Percentiles rank a stretch among this genome's conserved stretches.
phyloP scores from a whole-genome alignment of 768 basidiomycete species.

The Sarcomyxa edulis region DNA sequence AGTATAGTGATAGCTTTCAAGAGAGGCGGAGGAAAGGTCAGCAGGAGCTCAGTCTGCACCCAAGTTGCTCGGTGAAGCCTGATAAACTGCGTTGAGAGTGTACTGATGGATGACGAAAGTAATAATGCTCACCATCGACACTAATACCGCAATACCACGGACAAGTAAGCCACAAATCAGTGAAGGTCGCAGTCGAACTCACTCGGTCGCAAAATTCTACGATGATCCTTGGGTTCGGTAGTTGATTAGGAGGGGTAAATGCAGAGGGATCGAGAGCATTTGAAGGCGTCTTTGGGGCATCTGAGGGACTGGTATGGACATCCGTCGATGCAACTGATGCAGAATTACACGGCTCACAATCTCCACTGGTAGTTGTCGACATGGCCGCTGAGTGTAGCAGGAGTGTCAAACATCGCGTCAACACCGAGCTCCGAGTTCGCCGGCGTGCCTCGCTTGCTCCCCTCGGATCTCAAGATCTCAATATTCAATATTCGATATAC shows the following conservation, averaged over 20 bases:
- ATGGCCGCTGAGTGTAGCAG: too few relatives aligned
- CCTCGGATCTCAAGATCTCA: too few relatives aligned
- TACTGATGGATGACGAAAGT: not conserved
- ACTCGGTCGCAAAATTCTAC: constrained; percentile 95
- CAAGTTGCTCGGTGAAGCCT: constrained; percentile 93
- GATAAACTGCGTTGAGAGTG: constrained; percentile 7
- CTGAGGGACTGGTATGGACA: too few relatives aligned
- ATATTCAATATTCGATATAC: too few relatives aligned
- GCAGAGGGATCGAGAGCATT: too few relatives aligned
- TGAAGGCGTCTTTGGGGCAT: too few relatives aligned
- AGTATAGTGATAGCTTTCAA: constrained; percentile 65
- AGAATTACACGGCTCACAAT: too few relatives aligned
- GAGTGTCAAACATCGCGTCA: too few relatives aligned
- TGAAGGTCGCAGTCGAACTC: constrained; percentile 22
- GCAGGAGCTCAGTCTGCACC: constrained; percentile 87
- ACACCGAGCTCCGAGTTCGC: too few relatives aligned
- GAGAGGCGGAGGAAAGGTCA: constrained; percentile 83
- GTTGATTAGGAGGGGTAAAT: constrained; percentile 49
- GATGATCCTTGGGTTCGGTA: constrained; percentile 47
- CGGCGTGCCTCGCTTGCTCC: too few relatives aligned
- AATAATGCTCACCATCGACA: constrained; percentile 66
- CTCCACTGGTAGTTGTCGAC: too few relatives aligned
- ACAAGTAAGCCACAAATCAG: not conserved
- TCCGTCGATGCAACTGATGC: too few relatives aligned
- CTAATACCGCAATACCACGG: constrained; percentile 37